Evolutionary conservation across 768 basidiomycete genomes (phyloP), one percentile per base, ranked within the genome.

Genomic region (Mycena chlorophos): DNA sequence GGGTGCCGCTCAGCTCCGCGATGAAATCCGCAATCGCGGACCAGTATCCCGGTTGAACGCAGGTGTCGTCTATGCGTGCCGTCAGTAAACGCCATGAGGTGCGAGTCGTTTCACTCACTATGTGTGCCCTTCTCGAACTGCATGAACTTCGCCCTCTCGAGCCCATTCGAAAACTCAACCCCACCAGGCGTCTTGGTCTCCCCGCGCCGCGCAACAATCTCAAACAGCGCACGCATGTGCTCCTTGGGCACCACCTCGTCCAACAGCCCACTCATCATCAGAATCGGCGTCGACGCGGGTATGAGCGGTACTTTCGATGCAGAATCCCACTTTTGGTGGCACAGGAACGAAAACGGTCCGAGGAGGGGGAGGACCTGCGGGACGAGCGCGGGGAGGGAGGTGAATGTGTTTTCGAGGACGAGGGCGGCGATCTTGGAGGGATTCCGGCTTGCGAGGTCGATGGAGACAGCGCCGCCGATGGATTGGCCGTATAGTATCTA

Each of bases 381-480:
- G n/a, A 97, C 83, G 16, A 96, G 82, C 49, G 78, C 80, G 4
- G 88, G 88, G 26, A 98, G 80, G 38, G 89, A 92, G 29, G 88
- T 83, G 70, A 97, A 97, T 0, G 95, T 96, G 69, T 97, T 98
- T 75, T 98, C 95, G 55, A 98, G 78, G 53, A 98, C 82, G 16
- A 97, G 77, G 1, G 87, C 94, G 17, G 75, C 54, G 53, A 96
- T 84, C 88, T 92, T 82, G 19, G 80, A 70, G 0, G 88, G 81
- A 67, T 94, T 95, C 27, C 80, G 78, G 57, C 86, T 86, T 0
- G 91, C 90, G 19, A 96, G 85, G 70, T 94, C 88, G 45, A 98
- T 89, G 13, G 90, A 81, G 3, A 98, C 94, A 0, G 94, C 95
- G 28, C 96, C 96, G 16, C 96, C 96, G 37, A 97, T 92, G 10